Conservation (phyloP, 2,329 filamentous ascomycete genomes). For the Rhytidhysteron rufulum region DNA sequence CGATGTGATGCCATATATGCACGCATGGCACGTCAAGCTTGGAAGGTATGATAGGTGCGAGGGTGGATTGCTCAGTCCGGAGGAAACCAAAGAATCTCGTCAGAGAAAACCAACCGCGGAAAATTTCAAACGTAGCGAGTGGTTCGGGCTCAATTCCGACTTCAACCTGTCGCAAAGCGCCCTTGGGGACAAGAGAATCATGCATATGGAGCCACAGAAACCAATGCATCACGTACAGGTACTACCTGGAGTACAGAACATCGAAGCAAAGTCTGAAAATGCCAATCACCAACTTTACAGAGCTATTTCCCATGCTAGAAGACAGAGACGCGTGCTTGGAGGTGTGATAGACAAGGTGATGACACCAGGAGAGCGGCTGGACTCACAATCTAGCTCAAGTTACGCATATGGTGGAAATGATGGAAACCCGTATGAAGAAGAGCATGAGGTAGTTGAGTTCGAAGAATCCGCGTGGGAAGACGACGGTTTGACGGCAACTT, state of each 20-base stretch:
- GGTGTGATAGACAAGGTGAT: too few relatives aligned
- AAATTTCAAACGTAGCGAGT: constrained; percentile 15
- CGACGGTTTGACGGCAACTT: constrained; percentile 57
- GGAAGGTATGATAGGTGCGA: constrained; percentile 23
- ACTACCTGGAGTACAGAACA: constrained; percentile 1
- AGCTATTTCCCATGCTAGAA: not conserved
- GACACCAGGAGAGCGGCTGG: not conserved
- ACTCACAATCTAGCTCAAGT: not conserved
- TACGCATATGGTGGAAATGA: not conserved
- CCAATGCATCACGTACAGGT: not conserved
- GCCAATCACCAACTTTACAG: not conserved
- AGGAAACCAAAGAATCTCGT: constrained; percentile 11
- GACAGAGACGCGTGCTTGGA: not conserved
- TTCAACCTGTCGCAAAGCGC: constrained; percentile 6
- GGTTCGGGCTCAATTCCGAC: constrained; percentile 14
- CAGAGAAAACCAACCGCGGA: constrained; percentile 1
- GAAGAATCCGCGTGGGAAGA: constrained; percentile 57
- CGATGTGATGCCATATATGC: constrained; percentile 53
- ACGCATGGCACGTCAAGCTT: constrained; percentile 56
- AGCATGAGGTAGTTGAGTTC: constrained; percentile 31
- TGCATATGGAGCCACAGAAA: constrained; percentile 1
- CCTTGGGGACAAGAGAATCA: constrained; percentile 4
- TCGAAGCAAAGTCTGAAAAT: constrained; percentile 1
- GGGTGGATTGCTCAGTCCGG: constrained; percentile 14
- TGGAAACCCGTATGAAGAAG: not conserved